Base-by-base conservation (phyloP, 1,139 yeast genomes). In the Candida sojae region DNA sequence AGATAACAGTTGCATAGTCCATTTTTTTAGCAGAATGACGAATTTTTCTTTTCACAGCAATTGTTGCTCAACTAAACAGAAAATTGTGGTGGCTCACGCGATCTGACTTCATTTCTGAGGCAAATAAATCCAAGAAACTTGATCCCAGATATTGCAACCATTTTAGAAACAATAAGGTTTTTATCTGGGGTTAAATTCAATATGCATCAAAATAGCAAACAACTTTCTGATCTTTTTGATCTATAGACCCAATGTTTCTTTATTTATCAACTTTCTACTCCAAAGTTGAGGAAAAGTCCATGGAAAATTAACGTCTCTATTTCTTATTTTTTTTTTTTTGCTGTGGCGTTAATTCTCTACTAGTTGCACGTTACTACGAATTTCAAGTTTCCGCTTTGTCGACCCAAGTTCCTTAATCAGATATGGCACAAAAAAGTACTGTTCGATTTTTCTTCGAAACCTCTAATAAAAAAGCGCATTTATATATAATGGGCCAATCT, bases 41-140 rank as follows among this genome's bases (percentile, higher is more conserved):
- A 33, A 33, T 12, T 33, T 31, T 31, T 12, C 34, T 7, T 31
- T 31, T 31, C 21, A 17, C 21, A 17, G 21, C 21, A 7, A 11
- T 12, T 10, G 34, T 31, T 13, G 34, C 34, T 31, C 13, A 34
- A 34, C 23, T 13, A n/a, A 35, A 21, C n/a, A 5, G 25, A 35
- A 17, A 35, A 25, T 21, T 34, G 37, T 35, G 26, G 39, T 35
- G 39, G 39, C 39, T 35, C 39, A 35, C 39, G 39, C 10, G 28
- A 35, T 35, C 39, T 35, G 28, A 35, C 28, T 9, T 21, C 39
- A 21, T 10, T 8, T 30, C 29, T 21, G 39, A 21, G 11, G 21
- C 10, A 35, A 21, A 35, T 21, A 35, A 35, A 17, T 7, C 17
- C 17, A 9, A 13, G 12, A 17, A 34, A 34, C 23, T 32, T 32